Evolutionary conservation across 73 alveolate species (phyloP).

Genomic region (Loxodes magnus): DNA sequence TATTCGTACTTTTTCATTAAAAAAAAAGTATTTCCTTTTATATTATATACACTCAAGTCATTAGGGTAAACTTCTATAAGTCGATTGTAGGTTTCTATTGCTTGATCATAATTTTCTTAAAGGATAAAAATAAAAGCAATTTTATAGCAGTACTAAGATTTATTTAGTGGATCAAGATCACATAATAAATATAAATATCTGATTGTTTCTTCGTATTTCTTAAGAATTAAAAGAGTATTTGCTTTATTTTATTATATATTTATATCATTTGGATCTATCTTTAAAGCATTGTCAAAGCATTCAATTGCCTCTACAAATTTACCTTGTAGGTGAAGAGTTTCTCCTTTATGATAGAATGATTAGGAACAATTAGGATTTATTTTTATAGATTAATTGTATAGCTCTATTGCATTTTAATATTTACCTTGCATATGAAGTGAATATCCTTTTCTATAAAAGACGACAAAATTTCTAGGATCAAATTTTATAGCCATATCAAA

Average conservation of each 20-base stretch:
- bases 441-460: no score
- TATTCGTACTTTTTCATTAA: slow-evolving; percentile 28
- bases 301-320: slow-evolving; percentile 25
- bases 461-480: no score
- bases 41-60: slow-evolving; percentile 30
- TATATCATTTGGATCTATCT: neutral
- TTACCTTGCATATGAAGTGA: no score
- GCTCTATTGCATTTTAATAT: neutral
- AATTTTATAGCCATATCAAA: no score
- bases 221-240: neutral
- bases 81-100: slow-evolving; percentile 15
- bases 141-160: neutral
- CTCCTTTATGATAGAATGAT: slow-evolving; percentile 1
- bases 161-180: slow-evolving; percentile 3
- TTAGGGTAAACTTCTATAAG: slow-evolving; percentile 20
- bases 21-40: slow-evolving; percentile 30
- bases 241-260: neutral
- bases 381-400: neutral
- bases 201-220: neutral
- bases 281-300: neutral
- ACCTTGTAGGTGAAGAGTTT: neutral
- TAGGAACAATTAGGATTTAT: neutral
- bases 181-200: neutral
- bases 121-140: neutral
- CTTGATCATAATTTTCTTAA: slow-evolving; percentile 27